Evolutionary conservation across 192 early-diverging fungal species (phyloP), one percentile per base, ranked within the genome.

Genomic region (Entomortierella chlamydospora): DNA sequence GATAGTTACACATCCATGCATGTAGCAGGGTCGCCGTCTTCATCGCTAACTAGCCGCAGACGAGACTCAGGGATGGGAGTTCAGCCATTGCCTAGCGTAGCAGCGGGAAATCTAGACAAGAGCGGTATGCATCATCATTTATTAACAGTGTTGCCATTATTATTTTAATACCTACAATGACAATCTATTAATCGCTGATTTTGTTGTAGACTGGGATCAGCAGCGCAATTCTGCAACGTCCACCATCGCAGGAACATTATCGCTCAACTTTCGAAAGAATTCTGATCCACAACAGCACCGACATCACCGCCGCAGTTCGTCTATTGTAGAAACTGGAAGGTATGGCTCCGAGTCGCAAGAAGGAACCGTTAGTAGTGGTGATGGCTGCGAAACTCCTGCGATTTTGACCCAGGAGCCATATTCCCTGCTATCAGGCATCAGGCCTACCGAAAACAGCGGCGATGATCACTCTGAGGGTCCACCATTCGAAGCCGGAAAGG

Each of bases 261-360:
- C 73, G 3, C 31, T 70, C 31, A 79, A 61, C 52, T 79, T 70
- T 47, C 61, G 76, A 22, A 60, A 61, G 39, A 70, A 65, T 23
- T 51, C 58, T 17, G 56, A 78, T 10, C 20, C 59, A n/a, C n/a
- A 45, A 10, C 58, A 20, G 18, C 26, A 30, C 15, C 42, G 52
- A 18, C 49, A 60, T 1, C 61, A 56, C 49, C 56, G 41, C 4
- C 55, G 57, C 15, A 58, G 50, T 29, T 47, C 39, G 2, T 55
- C 59, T 0, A 54, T 55, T 10, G 25, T 39, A 10, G 49, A 61
- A 42, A 4, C n/a, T 26, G 25, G 17, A 37, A 37, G 2, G 0
- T 31, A 33, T 63, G 1, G 25, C 20, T 12, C 45, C 15, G 3
- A 20, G 2, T 47, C 45, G 20, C 45, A 47, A 12, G 39, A 41